Evolutionary conservation across 805 yeast species (phyloP).

Genomic region (Pichia deserticola): DNA sequence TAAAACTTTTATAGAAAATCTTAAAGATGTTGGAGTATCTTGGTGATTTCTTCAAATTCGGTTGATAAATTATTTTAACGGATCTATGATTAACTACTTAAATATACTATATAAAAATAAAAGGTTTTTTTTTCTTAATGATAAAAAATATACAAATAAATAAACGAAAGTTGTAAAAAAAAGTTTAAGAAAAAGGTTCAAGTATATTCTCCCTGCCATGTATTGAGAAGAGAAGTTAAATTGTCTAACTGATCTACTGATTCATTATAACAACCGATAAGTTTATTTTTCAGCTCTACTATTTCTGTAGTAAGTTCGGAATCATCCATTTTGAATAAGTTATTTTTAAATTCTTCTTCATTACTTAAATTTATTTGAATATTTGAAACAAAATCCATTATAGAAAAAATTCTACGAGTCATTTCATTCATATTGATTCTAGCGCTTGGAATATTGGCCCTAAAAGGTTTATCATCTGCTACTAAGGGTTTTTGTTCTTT

Average conservation of each 20-base stretch:
- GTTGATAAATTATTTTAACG: too few relatives aligned
- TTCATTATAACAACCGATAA: slow-evolving; percentile 47
- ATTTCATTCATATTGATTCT: slow-evolving; percentile 73
- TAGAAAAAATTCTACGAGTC: slow-evolving; percentile 82
- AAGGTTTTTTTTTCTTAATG: background rate
- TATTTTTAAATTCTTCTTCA: slow-evolving; percentile 54
- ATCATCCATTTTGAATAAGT: slow-evolving; percentile 17
- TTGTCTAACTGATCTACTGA: slow-evolving; percentile 63
- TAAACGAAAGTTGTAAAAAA: too few relatives aligned
- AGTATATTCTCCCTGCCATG: slow-evolving; percentile 70
- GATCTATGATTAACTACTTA: too few relatives aligned
- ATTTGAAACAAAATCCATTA: slow-evolving; percentile 82
- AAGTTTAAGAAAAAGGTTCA: slow-evolving; percentile 5
- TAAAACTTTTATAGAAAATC: slow-evolving; percentile 28
- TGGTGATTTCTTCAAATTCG: slow-evolving; percentile 10
- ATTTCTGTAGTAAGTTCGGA: slow-evolving; percentile 29
- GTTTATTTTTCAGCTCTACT: slow-evolving; percentile 26
- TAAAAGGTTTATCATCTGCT: slow-evolving; percentile 57
- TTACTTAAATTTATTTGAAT: slow-evolving; percentile 76
- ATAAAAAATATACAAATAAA: background rate
- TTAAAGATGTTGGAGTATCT: slow-evolving; percentile 16
- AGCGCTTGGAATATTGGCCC: slow-evolving; percentile 76
- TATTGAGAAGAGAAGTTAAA: slow-evolving; percentile 59
- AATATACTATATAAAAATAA: background rate
- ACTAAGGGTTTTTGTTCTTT: slow-evolving; percentile 34